A percentile compares a stretch with the other conserved stretches of the same genome.
These are phyloP conservation scores for Rhodotorula taiwanensis DNA, from an alignment of 768 basidiomycete genomes.

Conservation along the genomic window DNA sequence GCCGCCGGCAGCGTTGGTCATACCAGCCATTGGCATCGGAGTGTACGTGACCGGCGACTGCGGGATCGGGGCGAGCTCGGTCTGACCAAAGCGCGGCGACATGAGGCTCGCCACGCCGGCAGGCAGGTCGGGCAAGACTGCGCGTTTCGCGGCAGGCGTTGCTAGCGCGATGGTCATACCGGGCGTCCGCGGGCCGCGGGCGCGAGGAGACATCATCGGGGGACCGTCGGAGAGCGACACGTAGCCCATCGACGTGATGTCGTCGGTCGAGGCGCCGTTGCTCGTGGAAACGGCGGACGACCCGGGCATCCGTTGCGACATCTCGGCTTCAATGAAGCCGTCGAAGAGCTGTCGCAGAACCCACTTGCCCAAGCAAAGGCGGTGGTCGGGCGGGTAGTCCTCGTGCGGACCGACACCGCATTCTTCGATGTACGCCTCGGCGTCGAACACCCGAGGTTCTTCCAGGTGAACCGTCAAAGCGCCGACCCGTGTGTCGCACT, in stretches of 20 bases:
- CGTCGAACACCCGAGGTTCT: constrained; percentile 75
- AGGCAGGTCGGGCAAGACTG: constrained; percentile 23
- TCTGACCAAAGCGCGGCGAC: constrained; percentile 11
- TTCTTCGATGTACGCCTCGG: constrained; percentile 91
- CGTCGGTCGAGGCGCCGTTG: neutral
- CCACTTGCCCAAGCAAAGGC: constrained; percentile 55
- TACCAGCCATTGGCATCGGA: neutral
- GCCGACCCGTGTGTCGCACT: constrained; percentile 82
- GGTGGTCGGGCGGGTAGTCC: constrained; percentile 66
- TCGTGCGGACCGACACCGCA: constrained; percentile 39
- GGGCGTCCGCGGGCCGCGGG: constrained; percentile 27
- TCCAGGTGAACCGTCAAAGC: constrained; percentile 78
- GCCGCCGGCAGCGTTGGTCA: constrained; percentile 5
- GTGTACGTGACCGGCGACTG: constrained; percentile 12
- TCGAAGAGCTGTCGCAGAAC: constrained; percentile 39
- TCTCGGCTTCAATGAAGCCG: constrained; percentile 37
- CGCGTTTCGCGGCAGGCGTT: constrained; percentile 55
- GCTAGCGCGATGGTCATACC: constrained; percentile 53
- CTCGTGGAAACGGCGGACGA: neutral
- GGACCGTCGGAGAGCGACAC: constrained; percentile 23
- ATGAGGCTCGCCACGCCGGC: neutral
- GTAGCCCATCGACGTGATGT: constrained; percentile 8
- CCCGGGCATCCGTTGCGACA: constrained; percentile 12
- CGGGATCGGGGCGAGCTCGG: constrained; percentile 27
- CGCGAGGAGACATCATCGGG: neutral